Conservation (phyloP, 805 yeast genomes). For the Candida saitoana region DNA sequence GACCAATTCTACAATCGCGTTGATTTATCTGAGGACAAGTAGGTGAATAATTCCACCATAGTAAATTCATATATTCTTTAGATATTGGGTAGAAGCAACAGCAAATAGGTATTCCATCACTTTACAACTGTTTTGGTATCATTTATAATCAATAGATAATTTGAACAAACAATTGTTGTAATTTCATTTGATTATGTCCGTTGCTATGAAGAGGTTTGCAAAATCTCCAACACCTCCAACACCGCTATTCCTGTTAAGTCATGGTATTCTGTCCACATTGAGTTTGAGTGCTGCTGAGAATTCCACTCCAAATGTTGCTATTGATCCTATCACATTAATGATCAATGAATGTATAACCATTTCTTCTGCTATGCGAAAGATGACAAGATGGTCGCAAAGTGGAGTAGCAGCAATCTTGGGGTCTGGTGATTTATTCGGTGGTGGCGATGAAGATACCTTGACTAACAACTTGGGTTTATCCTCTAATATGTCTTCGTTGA, state of each 20-base stretch:
- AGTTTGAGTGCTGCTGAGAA: background rate
- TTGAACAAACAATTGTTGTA: no score
- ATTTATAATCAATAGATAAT: no score
- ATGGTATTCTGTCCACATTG: conserved; percentile 3
- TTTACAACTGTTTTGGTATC: no score
- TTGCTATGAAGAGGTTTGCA: conserved; percentile 1
- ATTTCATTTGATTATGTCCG: background rate
- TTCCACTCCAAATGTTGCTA: conserved; percentile 26
- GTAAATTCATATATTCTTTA: background rate
- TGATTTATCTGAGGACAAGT: background rate
- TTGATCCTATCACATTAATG: conserved; percentile 78
- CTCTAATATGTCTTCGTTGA: conserved; percentile 10
- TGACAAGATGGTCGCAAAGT: conserved; percentile 60
- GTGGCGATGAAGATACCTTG: conserved; percentile 28
- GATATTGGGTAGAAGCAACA: background rate
- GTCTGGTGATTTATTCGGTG: conserved; percentile 53
- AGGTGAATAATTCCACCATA: background rate
- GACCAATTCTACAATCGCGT: background rate
- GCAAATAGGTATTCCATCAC: no score
- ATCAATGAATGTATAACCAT: conserved; percentile 85
- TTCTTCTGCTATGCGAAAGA: conserved; percentile 84
- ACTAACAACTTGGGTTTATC: conserved; percentile 22
- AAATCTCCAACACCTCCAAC: conserved; percentile 4
- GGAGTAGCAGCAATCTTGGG: conserved; percentile 84
- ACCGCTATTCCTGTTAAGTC: conserved; percentile 1